Evolutionary conservation across 352 stramenopile genomes (phyloP), one percentile per base, ranked within the genome.

Genomic region (Elongisporangium undulatum): DNA sequence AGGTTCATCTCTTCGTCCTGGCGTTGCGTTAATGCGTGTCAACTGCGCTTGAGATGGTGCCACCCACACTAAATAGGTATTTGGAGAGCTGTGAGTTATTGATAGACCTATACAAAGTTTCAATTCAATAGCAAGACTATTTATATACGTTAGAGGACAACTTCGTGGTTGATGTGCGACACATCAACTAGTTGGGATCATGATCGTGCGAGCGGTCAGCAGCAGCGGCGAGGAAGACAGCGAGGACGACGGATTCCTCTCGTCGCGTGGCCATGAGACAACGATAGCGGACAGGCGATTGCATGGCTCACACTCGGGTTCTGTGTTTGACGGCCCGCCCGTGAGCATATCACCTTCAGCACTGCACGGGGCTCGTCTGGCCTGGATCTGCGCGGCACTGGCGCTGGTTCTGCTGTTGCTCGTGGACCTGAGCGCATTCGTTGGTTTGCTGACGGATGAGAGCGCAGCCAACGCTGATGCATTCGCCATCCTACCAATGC

Each of bases 151-250:
- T n/a, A 26, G 23, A 26, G 23, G 23, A 26, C 23, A 26, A 26
- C n/a, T 20, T 52, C n/a, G 17, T 52, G 49, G n/a, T 26, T 26
- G 49, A 13, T 53, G 19, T 22, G 49, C 10, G 49, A 26, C 19
- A 53, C 19, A 62, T n/a, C 12, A 45, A 45, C 13, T 45, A 45
- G 3, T 10, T n/a, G 8, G 38, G 15, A 21, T 34, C 17, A 94
- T 94, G 84, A 94, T 94, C 73, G 77, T 94, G 55, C 84, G 84
- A 19, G 79, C 84, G 1, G 77, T 72, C 23, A 88, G 71, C 56
- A 73, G 84, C 64, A 71, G 64, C 19, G 73, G 64, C 19, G 73
- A 72, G 20, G 69, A 78, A 52, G 71, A 82, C 54, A 64, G 77
- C 29, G 48, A 51, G 16, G 45, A 55, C 5, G 34, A 45, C 34